Conservation (phyloP, 768 basidiomycete species). For the Tylopilus sp. region DNA sequence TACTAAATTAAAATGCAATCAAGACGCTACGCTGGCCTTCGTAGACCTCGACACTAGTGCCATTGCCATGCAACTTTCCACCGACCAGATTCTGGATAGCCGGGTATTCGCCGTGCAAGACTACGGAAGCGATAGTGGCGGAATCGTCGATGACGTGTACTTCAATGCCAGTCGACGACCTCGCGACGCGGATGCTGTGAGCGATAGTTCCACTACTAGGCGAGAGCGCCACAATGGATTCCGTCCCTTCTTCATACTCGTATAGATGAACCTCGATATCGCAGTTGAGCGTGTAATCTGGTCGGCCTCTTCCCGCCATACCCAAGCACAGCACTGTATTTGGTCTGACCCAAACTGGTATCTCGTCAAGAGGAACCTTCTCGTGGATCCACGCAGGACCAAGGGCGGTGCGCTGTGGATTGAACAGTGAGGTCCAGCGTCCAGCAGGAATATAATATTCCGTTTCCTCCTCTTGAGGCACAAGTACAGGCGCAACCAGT, state of each 20-base stretch:
- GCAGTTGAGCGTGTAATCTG: slow-evolving; percentile 35
- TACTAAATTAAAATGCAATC: slow-evolving; percentile 1
- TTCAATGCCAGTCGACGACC: slow-evolving; percentile 9
- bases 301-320: slow-evolving; percentile 46
- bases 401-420: slow-evolving; percentile 47
- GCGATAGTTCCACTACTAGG: slow-evolving; percentile 2
- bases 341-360: slow-evolving; percentile 66
- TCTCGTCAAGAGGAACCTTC: slow-evolving; percentile 56
- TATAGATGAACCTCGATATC: slow-evolving; percentile 52
- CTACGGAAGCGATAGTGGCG: slow-evolving; percentile 7
- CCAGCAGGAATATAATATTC: slow-evolving; percentile 58
- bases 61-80: slow-evolving; percentile 1
- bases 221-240: slow-evolving; percentile 17
- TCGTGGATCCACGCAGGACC: slow-evolving; percentile 65
- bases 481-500: slow-evolving; percentile 62
- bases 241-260: slow-evolving; percentile 43
- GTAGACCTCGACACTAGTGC: neutral
- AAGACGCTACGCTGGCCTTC: neutral
- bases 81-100: slow-evolving; percentile 6
- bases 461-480: slow-evolving; percentile 33
- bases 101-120: slow-evolving; percentile 15
- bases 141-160: slow-evolving; percentile 7
- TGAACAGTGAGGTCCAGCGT: slow-evolving; percentile 58
- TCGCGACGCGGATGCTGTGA: slow-evolving; percentile 9
- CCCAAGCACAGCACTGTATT: slow-evolving; percentile 45